Conservation (phyloP, 306 rosid species). For the Vicia villosa region DNA sequence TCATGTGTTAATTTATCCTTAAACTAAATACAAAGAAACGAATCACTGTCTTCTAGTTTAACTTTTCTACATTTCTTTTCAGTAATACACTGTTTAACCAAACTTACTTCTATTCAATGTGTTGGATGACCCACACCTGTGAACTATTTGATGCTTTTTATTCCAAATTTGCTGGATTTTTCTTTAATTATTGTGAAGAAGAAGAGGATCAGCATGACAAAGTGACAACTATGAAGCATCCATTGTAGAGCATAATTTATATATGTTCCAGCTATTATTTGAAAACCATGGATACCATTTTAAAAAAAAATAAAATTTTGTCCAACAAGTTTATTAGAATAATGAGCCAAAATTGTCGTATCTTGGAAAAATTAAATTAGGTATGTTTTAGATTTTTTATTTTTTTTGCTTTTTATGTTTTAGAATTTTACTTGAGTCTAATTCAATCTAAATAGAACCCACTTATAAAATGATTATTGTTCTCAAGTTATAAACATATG, state of each 20-base stretch:
- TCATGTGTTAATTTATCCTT: constrained; percentile 39
- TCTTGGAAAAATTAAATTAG: neutral
- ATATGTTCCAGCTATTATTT: constrained; percentile 25
- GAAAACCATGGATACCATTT: constrained; percentile 1
- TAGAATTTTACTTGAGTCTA: too few relatives aligned
- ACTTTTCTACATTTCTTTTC: constrained; percentile 23
- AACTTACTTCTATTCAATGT: constrained; percentile 4
- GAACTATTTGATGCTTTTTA: constrained; percentile 36
- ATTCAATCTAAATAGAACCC: too few relatives aligned
- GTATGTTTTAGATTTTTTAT: too few relatives aligned
- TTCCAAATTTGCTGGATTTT: constrained; percentile 35
- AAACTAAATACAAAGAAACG: constrained; percentile 47
- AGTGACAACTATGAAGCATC: constrained; percentile 41
- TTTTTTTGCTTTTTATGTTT: too few relatives aligned
- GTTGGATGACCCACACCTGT: constrained; percentile 21
- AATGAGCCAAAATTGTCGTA: constrained; percentile 28
- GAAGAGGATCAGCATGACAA: constrained; percentile 28
- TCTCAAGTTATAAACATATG: too few relatives aligned
- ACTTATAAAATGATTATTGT: too few relatives aligned
- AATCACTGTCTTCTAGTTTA: constrained; percentile 32
- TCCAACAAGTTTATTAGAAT: constrained; percentile 9
- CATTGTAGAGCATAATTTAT: constrained; percentile 22
- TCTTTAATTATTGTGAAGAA: constrained; percentile 28
- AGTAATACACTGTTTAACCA: constrained; percentile 26
- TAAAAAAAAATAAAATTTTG: neutral